These are phyloP conservation scores for Apocynum venetum DNA, from an alignment of 257 asterid genomes.

Conservation along the genomic window DNA sequence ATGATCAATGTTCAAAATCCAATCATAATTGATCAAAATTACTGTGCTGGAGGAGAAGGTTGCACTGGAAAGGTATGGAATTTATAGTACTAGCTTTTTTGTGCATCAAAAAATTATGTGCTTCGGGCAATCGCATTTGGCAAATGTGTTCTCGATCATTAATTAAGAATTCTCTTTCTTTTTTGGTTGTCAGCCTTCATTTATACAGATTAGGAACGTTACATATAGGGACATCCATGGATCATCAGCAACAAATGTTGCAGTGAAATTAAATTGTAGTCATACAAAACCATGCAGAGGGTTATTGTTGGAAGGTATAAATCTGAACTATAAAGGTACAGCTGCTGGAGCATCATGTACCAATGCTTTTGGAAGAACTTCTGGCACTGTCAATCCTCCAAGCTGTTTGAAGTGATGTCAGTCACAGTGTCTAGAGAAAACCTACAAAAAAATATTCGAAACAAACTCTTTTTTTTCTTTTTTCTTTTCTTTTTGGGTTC, in stretches of 20 bases:
- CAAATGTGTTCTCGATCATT: no score
- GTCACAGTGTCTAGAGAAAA: not conserved
- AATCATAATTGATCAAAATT: no score
- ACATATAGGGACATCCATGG: slow-evolving; percentile 20
- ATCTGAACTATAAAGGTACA: slow-evolving; percentile 5
- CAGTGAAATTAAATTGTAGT: slow-evolving; percentile 14
- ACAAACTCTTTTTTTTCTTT: no score
- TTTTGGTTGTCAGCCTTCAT: not conserved
- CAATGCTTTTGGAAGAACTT: slow-evolving; percentile 9
- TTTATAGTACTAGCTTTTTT: not conserved
- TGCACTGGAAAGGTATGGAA: slow-evolving; percentile 17
- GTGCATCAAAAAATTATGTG: not conserved
- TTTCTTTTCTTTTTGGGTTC: slow-evolving; percentile 15
- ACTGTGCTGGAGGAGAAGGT: not conserved
- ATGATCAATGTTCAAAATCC: no score
- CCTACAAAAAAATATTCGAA: not conserved
- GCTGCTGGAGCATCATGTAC: slow-evolving; percentile 11
- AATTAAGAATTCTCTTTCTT: not conserved
- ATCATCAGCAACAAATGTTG: slow-evolving; percentile 16
- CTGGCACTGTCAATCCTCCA: not conserved
- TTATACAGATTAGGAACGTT: slow-evolving; percentile 14
- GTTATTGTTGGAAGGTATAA: slow-evolving; percentile 11
- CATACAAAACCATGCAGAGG: slow-evolving; percentile 9
- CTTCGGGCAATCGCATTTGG: no score
- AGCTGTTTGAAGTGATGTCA: not conserved